phyloP scores from a whole-genome alignment of 2,329 filamentous ascomycete genomes.

The Catunica adiposa region DNA sequence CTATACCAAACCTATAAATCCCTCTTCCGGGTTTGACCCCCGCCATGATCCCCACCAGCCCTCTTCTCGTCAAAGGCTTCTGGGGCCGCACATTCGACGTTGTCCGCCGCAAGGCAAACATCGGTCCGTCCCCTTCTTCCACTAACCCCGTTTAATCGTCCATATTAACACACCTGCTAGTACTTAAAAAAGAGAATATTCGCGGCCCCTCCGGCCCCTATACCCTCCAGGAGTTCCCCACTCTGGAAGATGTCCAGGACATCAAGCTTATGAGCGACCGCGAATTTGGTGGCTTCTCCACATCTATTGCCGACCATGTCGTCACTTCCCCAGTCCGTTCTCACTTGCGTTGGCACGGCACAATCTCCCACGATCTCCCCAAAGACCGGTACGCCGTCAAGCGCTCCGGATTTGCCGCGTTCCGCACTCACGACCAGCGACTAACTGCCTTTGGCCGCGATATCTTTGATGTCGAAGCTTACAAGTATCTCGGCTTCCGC shows the following conservation, averaged over 20 bases:
- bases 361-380: conserved; percentile 74
- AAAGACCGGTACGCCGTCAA: conserved; percentile 55
- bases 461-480: conserved; percentile 80
- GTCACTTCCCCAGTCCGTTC: background rate
- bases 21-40: background rate
- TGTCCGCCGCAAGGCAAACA: conserved; percentile 37
- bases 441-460: conserved; percentile 72
- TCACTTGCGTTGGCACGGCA: conserved; percentile 72
- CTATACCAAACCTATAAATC: too few species aligned
- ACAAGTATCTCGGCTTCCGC: conserved; percentile 70
- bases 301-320: conserved; percentile 52
- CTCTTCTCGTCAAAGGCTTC: conserved; percentile 34
- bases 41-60: conserved; percentile 20
- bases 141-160: background rate
- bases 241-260: conserved; percentile 25
- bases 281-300: conserved; percentile 75
- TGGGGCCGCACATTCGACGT: conserved; percentile 42
- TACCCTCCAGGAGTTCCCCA: conserved; percentile 46
- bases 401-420: conserved; percentile 76
- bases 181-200: conserved; percentile 51
- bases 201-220: conserved; percentile 47
- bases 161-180: conserved; percentile 25
- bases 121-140: conserved; percentile 27
- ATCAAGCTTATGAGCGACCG: conserved; percentile 73
- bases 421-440: conserved; percentile 62